Percentiles rank a stretch among this genome's conserved stretches.
Evolutionary conservation across 2,329 filamentous ascomycete genomes (phyloP).

Genomic region (Pseudopyrenochaeta lycopersici): DNA sequence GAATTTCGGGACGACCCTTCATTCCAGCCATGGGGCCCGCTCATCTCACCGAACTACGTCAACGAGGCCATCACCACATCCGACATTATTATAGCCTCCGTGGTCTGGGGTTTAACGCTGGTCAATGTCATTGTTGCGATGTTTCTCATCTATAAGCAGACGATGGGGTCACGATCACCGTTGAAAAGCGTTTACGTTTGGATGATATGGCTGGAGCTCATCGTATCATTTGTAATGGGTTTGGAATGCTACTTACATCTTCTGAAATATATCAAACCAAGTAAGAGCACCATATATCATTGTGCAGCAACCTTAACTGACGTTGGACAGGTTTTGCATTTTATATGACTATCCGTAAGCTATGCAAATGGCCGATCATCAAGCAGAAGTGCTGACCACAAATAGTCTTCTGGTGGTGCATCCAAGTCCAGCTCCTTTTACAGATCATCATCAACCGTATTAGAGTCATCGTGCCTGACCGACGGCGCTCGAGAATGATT

Average conservation of each 20-base stretch:
- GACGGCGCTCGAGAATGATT: conserved; percentile 39
- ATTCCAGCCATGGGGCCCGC: conserved; percentile 35
- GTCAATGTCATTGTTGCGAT: conserved; percentile 37
- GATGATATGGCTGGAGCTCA: conserved; percentile 60
- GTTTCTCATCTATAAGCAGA: conserved; percentile 45
- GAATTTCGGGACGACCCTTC: conserved; percentile 26
- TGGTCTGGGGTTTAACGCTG: conserved; percentile 41
- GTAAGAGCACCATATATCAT: conserved; percentile 24
- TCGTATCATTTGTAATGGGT: conserved; percentile 55
- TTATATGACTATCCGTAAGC: conserved; percentile 42
- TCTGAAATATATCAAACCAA: conserved; percentile 43
- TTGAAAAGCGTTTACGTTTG: conserved; percentile 55
- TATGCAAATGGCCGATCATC: too few species aligned
- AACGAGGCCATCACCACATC: conserved; percentile 37
- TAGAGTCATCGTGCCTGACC: conserved; percentile 46
- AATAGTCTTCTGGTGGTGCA: conserved; percentile 48
- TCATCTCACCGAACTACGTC: conserved; percentile 31
- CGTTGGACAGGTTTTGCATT: conserved; percentile 39
- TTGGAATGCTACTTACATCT: conserved; percentile 51
- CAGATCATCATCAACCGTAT: conserved; percentile 55
- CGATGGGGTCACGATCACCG: conserved; percentile 34
- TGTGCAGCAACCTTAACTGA: conserved; percentile 2
- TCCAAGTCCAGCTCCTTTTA: conserved; percentile 49
- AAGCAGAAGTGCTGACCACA: conserved; percentile 4
- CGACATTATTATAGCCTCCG: conserved; percentile 43